These are phyloP conservation scores for Neurospora sp. DNA, from an alignment of 495 filamentous ascomycete genomes.

Conservation along the genomic window DNA sequence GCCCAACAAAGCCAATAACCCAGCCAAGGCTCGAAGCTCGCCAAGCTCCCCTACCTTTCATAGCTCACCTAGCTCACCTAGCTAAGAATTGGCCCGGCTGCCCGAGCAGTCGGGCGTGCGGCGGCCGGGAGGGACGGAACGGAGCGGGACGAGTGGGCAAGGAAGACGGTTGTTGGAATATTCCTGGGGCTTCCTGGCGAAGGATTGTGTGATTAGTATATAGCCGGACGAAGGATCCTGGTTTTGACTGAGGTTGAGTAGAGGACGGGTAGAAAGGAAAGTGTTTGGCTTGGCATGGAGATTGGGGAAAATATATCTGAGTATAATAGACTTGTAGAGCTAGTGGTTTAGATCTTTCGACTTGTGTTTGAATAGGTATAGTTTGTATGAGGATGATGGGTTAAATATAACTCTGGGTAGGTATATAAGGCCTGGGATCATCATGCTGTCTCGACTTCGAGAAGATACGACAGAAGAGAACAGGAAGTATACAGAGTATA, in stretches of 20 bases:
- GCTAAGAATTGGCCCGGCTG: not conserved
- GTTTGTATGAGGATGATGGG: no score
- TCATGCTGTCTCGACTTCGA: not conserved
- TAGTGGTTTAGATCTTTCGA: no score
- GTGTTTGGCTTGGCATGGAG: not conserved
- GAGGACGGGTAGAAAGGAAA: not conserved
- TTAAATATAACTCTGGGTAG: not conserved
- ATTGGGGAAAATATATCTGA: not conserved
- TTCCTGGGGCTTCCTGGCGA: not conserved
- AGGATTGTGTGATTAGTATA: not conserved
- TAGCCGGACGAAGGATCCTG: not conserved
- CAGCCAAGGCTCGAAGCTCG: not conserved
- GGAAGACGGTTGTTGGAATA: not conserved
- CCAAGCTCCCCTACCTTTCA: not conserved
- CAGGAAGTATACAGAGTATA: not conserved
- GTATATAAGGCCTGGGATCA: not conserved
- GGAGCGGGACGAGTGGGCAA: not conserved
- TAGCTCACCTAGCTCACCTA: not conserved
- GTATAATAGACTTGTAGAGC: not conserved
- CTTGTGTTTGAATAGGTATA: no score
- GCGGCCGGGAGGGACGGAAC: not conserved
- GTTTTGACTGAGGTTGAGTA: no score
- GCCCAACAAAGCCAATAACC: not conserved
- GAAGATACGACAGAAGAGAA: not conserved
- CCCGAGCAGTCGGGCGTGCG: not conserved